Evolutionary conservation across 495 filamentous ascomycete genomes (phyloP).

Genomic region (Symbiotaphrina buchneri): DNA sequence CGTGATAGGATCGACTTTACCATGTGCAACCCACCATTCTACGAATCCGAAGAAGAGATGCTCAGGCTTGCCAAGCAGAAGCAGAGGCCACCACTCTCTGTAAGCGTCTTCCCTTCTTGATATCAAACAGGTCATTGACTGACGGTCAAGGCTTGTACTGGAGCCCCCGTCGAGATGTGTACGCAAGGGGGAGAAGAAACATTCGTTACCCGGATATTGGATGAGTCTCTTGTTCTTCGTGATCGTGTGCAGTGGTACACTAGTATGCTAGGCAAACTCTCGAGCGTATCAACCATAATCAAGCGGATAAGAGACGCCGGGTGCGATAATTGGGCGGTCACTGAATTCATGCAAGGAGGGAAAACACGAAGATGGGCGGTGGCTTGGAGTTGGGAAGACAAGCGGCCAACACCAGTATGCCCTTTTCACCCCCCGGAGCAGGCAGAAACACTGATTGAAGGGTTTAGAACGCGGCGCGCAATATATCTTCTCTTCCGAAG

Average conservation of each 20-base stretch:
- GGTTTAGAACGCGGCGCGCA: constrained; percentile 27
- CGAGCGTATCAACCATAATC: constrained; percentile 41
- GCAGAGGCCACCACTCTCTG: constrained; percentile 39
- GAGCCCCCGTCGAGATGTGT: constrained; percentile 70
- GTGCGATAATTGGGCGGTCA: constrained; percentile 64
- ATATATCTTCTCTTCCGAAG: constrained; percentile 29
- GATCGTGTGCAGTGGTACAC: constrained; percentile 67
- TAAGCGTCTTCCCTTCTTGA: constrained; percentile 9
- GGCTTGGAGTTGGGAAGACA: constrained; percentile 61
- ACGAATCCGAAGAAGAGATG: constrained; percentile 49
- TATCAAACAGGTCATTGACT: constrained; percentile 3
- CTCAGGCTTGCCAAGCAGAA: constrained; percentile 39
- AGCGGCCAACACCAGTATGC: constrained; percentile 38
- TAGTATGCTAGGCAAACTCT: constrained; percentile 70
- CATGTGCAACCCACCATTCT: constrained; percentile 95
- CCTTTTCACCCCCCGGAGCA: background rate
- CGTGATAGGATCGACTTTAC: constrained; percentile 49
- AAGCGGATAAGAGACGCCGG: constrained; percentile 29
- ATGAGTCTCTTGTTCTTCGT: constrained; percentile 39
- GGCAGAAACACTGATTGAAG: background rate
- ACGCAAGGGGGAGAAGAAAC: constrained; percentile 61
- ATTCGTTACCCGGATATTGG: constrained; percentile 54
- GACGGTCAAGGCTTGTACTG: constrained; percentile 47
- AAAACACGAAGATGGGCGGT: constrained; percentile 74
- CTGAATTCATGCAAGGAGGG: constrained; percentile 55